Evolutionary conservation across 2,329 filamentous ascomycete species (phyloP), one percentile per base, ranked within the genome.

Genomic region (Ophidiomyces ophidiicola): DNA sequence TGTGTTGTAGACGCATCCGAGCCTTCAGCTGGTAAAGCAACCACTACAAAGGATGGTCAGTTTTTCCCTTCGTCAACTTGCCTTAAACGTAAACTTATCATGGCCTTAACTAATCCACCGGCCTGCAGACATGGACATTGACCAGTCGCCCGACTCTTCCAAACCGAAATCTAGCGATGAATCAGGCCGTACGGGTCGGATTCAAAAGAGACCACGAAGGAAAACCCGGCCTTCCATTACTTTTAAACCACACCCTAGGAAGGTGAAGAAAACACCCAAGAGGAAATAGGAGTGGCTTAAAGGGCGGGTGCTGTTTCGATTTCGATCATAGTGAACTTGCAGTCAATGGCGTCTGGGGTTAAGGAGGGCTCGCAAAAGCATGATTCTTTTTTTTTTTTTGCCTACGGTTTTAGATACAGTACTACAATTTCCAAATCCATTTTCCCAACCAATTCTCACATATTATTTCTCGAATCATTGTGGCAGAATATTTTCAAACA

Each of bases 71-170:
- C 44, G 25, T 30, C 25, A 10, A 3, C 4, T 28, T 3, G 7
- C 11, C 3, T 10, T 28, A 10, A 10, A 28, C 25, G 6, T 11
- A 17, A 11, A 11, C 6, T 8, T 11, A 20, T 4, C 14, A 2
- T 11, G 5, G 30, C 30, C 33, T 33, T 33, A n/a, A 18, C 11
- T 15, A 10, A 6, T 5, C 12, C 6, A 20, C 5, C 17, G 11
- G 12, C 21, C 3, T 39, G 29, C 37, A 63, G 61, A 53, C 18
- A 64, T 65, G 62, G 62, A 63, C 26, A 48, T 64, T 39, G 62
- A 63, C 39, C 48, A 47, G n/a, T 36, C 28, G 30, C 34, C 47
- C 7, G 35, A 37, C 21, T 48, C 44, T 36, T 47, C 53, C 14
- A 51, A 51, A 31, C 48, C 41, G 35, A 44, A 38, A 20, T 44